These are phyloP conservation scores for Creolimax fragrantissima DNA, from an alignment of 78 protist species.

Conservation along the genomic window DNA sequence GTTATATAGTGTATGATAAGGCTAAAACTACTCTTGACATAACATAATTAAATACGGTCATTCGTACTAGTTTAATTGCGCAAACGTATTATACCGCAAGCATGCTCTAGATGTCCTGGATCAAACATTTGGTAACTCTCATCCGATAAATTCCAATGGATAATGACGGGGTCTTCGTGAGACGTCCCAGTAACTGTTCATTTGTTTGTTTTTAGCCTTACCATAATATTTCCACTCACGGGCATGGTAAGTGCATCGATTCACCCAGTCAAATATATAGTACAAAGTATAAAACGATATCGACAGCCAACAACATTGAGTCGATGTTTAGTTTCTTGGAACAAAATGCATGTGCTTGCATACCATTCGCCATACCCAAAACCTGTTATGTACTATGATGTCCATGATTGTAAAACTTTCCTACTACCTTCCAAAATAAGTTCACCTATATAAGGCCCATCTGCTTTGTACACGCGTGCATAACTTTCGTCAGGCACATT, in stretches of 20 bases:
- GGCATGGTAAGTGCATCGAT: too few species aligned
- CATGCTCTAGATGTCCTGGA: neutral
- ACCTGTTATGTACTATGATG: too few species aligned
- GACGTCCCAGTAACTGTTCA: neutral
- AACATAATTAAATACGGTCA: neutral
- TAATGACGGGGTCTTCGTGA: neutral
- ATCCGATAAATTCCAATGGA: neutral
- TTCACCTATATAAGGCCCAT: neutral
- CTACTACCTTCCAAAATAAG: neutral
- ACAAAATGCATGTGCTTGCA: too few species aligned
- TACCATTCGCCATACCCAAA: too few species aligned
- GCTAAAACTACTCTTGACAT: slow-evolving; percentile 32
- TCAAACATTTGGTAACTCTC: neutral
- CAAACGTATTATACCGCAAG: neutral
- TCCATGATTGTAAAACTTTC: too few species aligned
- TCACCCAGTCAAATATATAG: too few species aligned
- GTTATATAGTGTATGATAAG: slow-evolving; percentile 55
- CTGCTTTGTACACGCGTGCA: neutral
- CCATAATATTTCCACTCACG: too few species aligned
- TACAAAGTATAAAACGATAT: too few species aligned
- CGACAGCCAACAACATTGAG: too few species aligned
- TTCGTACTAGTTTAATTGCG: neutral
- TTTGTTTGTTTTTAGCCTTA: neutral
- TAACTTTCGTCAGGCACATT: neutral
- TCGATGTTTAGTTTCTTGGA: too few species aligned